A percentile compares a stretch with the other conserved stretches of the same genome.
These are phyloP conservation scores for Cutaneotrichosporon dermatis DNA, from an alignment of 1,284 basidiomycete genomes.

Conservation along the genomic window DNA sequence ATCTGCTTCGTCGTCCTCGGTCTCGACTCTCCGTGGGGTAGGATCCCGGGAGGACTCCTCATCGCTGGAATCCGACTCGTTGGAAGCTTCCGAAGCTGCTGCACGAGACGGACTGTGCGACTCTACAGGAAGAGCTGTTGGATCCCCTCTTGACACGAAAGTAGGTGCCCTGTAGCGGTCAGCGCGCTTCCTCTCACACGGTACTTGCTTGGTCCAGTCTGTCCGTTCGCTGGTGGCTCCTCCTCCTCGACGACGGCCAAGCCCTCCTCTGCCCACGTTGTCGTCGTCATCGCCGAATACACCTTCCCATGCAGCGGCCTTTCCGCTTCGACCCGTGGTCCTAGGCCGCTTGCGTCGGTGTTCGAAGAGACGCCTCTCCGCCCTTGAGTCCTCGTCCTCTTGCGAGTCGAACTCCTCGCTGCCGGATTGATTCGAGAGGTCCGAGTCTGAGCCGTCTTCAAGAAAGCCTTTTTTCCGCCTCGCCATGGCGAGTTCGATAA, in stretches of 20 bases:
- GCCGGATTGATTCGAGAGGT: conserved; percentile 53
- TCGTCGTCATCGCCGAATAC: conserved; percentile 73
- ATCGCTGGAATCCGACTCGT: too few species aligned
- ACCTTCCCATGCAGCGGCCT: conserved; percentile 75
- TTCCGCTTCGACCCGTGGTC: conserved; percentile 63
- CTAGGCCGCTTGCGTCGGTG: conserved; percentile 59
- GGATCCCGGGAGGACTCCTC: conserved; percentile 10
- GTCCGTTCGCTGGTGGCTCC: conserved; percentile 54
- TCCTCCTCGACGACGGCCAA: conserved; percentile 22
- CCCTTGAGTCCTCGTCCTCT: conserved; percentile 63
- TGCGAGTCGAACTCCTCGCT: conserved; percentile 52
- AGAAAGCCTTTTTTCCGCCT: conserved; percentile 73
- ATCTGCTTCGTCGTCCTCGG: background rate
- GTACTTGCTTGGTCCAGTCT: conserved; percentile 58
- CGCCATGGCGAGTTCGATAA: conserved; percentile 58
- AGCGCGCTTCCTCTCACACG: background rate
- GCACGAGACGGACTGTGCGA: conserved; percentile 9
- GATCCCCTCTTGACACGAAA: conserved; percentile 49
- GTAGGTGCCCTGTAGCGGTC: conserved; percentile 57
- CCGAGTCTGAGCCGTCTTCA: conserved; percentile 65
- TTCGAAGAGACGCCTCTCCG: conserved; percentile 72
- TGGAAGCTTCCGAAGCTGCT: too few species aligned
- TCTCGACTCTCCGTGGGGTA: conserved; percentile 22
- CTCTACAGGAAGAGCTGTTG: background rate
- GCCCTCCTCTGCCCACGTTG: background rate